Percentiles rank a stretch among this genome's conserved stretches.
Evolutionary conservation across 805 yeast genomes (phyloP).

Genomic region (Hanseniaspora pseudoguilliermondii): DNA sequence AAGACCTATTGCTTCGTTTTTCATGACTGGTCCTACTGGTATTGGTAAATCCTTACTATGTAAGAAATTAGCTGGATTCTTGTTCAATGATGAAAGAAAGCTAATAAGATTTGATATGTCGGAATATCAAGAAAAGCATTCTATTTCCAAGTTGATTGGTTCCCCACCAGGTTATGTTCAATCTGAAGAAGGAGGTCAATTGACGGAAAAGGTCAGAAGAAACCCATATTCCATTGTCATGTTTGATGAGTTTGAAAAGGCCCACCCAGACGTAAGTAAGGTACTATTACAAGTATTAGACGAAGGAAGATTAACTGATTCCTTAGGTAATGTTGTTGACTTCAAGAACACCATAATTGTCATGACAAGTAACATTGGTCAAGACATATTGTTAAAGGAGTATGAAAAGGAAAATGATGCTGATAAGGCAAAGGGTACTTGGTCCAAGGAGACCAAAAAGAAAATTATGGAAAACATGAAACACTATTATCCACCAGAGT

Average conservation of each 20-base stretch:
- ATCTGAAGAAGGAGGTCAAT: slow-evolving; percentile 83
- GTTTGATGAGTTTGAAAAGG: slow-evolving; percentile 94
- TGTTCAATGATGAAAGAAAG: slow-evolving; percentile 78
- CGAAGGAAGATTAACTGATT: slow-evolving; percentile 88
- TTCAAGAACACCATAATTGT: slow-evolving; percentile 90
- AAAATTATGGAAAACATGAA: slow-evolving; percentile 59
- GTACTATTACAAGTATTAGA: slow-evolving; percentile 81
- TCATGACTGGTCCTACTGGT: slow-evolving; percentile 97
- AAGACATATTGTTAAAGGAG: slow-evolving; percentile 68
- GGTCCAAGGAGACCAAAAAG: slow-evolving; percentile 40
- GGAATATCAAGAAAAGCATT: slow-evolving; percentile 90
- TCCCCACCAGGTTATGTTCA: slow-evolving; percentile 98
- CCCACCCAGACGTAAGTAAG: slow-evolving; percentile 91
- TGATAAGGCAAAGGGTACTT: slow-evolving; percentile 43
- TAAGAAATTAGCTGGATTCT: slow-evolving; percentile 78
- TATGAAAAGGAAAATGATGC: slow-evolving; percentile 28
- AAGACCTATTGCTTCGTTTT: slow-evolving; percentile 90
- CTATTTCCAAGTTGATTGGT: slow-evolving; percentile 82
- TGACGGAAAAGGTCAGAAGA: slow-evolving; percentile 90
- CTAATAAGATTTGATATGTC: slow-evolving; percentile 94
- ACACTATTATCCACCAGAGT: slow-evolving; percentile 79
- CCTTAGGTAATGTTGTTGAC: slow-evolving; percentile 88
- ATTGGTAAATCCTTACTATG: slow-evolving; percentile 96
- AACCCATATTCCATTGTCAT: slow-evolving; percentile 87
- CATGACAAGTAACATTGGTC: slow-evolving; percentile 95